Conservation (phyloP, 1,139 yeast species). For the Saccharomycopsis hybrid region DNA sequence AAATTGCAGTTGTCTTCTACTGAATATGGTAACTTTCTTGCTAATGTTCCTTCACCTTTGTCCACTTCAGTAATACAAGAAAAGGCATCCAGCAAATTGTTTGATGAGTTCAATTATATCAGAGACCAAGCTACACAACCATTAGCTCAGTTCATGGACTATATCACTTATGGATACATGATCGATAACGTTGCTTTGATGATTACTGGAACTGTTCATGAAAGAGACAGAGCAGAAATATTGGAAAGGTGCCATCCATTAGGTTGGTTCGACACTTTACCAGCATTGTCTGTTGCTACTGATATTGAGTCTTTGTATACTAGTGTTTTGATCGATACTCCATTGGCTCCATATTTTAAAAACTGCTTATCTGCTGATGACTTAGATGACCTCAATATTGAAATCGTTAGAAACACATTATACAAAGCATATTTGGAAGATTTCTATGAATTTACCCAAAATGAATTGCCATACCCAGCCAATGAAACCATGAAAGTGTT, state of each 20-base stretch:
- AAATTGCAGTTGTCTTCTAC: constrained; percentile 92
- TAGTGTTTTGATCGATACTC: constrained; percentile 95
- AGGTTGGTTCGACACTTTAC: constrained; percentile 98
- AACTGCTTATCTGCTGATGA: constrained; percentile 90
- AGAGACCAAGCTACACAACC: constrained; percentile 80
- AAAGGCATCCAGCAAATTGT: constrained; percentile 65
- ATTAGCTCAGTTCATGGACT: constrained; percentile 78
- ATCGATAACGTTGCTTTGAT: constrained; percentile 93
- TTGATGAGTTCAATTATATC: constrained; percentile 79
- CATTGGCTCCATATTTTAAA: constrained; percentile 93
- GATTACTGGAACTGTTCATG: constrained; percentile 96
- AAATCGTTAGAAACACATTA: constrained; percentile 83
- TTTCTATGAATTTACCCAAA: constrained; percentile 59
- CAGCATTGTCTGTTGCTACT: constrained; percentile 89
- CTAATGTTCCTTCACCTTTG: constrained; percentile 75
- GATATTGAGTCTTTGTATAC: constrained; percentile 88
- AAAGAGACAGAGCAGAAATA: constrained; percentile 82
- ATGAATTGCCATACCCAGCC: constrained; percentile 67
- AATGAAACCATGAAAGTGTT: constrained; percentile 72
- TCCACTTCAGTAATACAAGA: constrained; percentile 82
- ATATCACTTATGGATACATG: constrained; percentile 93
- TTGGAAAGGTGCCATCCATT: constrained; percentile 89
- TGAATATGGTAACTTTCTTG: constrained; percentile 86
- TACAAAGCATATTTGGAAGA: constrained; percentile 92
- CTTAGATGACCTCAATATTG: constrained; percentile 91